phyloP scores from a whole-genome alignment of 306 rosid species.

The Vigna hirtella region DNA sequence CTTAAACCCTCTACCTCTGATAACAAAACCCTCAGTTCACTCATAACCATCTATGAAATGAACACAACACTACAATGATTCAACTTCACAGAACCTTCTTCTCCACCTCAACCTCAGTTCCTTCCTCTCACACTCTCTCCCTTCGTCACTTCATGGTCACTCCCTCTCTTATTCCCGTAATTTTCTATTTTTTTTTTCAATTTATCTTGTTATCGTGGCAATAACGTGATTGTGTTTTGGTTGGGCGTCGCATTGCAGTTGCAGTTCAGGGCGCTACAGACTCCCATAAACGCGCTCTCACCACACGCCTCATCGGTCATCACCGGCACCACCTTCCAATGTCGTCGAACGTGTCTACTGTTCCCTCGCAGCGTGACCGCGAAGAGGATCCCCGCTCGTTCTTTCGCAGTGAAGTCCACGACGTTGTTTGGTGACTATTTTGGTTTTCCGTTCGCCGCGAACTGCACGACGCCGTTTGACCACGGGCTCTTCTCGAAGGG shows the following conservation, averaged over 20 bases:
- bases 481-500: constrained; percentile 53
- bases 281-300: constrained; percentile 39
- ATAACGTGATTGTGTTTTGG: constrained; percentile 1
- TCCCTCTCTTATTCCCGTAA: neutral
- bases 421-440: constrained; percentile 40
- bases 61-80: constrained; percentile 55
- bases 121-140: constrained; percentile 54
- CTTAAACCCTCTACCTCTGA: neutral
- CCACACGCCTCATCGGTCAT: constrained; percentile 42
- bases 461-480: constrained; percentile 34
- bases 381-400: constrained; percentile 16
- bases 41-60: constrained; percentile 33
- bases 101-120: constrained; percentile 38
- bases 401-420: constrained; percentile 22
- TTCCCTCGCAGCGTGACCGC: constrained; percentile 37
- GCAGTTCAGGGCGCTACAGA: constrained; percentile 63
- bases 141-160: constrained; percentile 60
- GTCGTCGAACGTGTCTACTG: constrained; percentile 36
- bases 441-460: constrained; percentile 39
- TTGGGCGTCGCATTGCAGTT: constrained; percentile 48
- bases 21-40: neutral
- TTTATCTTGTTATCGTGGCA: neutral
- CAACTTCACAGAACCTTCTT: constrained; percentile 63
- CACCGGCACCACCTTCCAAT: constrained; percentile 38
- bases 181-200: neutral